Conservation (phyloP, 2,329 filamentous ascomycete genomes). For the Alternaria sp. region DNA sequence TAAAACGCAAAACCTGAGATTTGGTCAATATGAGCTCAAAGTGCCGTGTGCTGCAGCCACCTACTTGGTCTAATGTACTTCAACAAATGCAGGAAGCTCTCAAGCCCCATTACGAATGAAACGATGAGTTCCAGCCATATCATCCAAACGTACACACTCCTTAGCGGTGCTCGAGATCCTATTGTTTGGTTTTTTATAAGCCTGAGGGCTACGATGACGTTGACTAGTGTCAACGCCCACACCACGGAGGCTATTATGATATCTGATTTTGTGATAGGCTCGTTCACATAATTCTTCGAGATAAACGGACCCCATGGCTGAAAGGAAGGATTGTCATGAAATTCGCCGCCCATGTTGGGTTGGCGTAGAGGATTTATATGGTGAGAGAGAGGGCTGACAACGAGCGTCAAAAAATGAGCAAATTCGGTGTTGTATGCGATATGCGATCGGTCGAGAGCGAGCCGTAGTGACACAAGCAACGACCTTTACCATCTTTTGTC, state of each 20-base stretch:
- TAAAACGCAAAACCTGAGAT: slow-evolving; percentile 46
- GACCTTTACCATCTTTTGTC: slow-evolving; percentile 20
- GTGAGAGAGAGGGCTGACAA: background rate
- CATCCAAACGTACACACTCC: slow-evolving; percentile 59
- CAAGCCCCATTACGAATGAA: slow-evolving; percentile 55
- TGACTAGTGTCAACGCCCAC: slow-evolving; percentile 43
- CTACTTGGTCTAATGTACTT: slow-evolving; percentile 48
- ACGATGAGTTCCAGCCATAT: slow-evolving; percentile 59
- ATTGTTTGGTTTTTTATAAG: slow-evolving; percentile 43
- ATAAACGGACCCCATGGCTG: slow-evolving; percentile 40
- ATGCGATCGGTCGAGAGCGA: background rate
- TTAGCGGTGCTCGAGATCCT: slow-evolving; percentile 37
- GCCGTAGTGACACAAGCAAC: background rate
- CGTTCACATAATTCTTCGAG: slow-evolving; percentile 32
- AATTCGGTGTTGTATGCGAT: slow-evolving; percentile 3
- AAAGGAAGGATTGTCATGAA: slow-evolving; percentile 27
- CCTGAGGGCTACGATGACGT: slow-evolving; percentile 42
- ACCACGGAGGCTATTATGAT: slow-evolving; percentile 45
- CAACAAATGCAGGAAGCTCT: slow-evolving; percentile 50
- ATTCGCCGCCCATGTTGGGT: slow-evolving; percentile 31
- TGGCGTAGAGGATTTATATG: background rate
- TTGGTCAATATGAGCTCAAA: slow-evolving; percentile 4
- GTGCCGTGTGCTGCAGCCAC: background rate
- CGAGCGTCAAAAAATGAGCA: slow-evolving; percentile 4
- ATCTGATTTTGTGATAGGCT: slow-evolving; percentile 43